Base-by-base conservation (phyloP, 1,139 yeast genomes). In the Lodderomyces jiufengensis region DNA sequence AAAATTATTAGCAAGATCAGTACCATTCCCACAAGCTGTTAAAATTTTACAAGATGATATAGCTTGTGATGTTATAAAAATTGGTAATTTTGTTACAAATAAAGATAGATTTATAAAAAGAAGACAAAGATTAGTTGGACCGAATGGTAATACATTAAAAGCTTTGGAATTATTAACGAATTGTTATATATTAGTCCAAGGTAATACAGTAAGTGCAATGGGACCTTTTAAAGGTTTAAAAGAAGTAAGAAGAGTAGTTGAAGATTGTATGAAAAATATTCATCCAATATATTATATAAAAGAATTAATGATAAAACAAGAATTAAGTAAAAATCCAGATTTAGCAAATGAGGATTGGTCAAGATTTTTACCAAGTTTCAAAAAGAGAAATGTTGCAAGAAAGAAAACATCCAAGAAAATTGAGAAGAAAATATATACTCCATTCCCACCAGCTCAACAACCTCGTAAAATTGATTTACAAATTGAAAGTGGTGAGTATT, bases 401-500 rank as follows among this genome's bases (percentile, higher is more conserved):
- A 86, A 85, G 83, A 86, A 86, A 83, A 82, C 81, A 71, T 85
- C 92, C 46, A 81, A 78, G 68, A 64, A 66, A 51, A 57, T 67
- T 50, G 85, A 83, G 60, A 84, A 84, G 84, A 87, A 81, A 65
- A 82, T 78, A 3, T 92, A 92, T 76, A 92, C 98, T 23, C 98
- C 98, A 55, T 94, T 94, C 88, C 99, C 99, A 64, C 98, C 98
- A 49, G 86, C 87, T 40, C 99, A 87, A 65, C 77, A 78, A 49
- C 98, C 97, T 55, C 83, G 98, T 72, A 90, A 92, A 84, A 73
- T 94, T 62, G 99, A 94, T 77, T 69, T 90, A 58, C 95, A 90
- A 66, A 88, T 94, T 63, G 98, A 92, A 65, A 82, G 95, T 70
- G 99, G 99, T 77, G 98, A 94, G 61, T 92, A 87, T 68, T 92